Evolutionary conservation across 768 basidiomycete genomes (phyloP), one percentile per base, ranked within the genome.

Genomic region (Tephrocybe sp.): DNA sequence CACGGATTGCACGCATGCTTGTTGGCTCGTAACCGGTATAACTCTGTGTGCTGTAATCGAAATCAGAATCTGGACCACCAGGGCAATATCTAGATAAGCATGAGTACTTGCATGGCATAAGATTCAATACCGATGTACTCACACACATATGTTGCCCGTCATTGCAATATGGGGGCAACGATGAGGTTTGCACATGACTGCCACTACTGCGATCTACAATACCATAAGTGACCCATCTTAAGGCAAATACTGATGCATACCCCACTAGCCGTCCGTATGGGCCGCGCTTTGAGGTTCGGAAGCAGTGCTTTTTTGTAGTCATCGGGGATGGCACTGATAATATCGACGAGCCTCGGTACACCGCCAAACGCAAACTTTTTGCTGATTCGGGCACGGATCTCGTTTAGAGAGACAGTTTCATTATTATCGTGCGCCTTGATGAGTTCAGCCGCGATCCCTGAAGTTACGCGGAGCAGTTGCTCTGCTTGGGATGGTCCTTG

Each of bases 121-220:
- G 35, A 32, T 7, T 16, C 6, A 26, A 27, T 28, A 21, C 13
- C 12, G 13, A 34, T n/a, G 4, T 5, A 72, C 88, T 56, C 68
- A 96, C 87, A 99, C 97, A 71, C 97, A 99, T 49, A 99, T 98
- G 61, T 99, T 99, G 24, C 97, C 97, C 0, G 97, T 99, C 92
- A 99, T 97, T 7, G 97, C 97, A 48, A 99, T 98, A 71, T 99
- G 97, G 4, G 97, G 97, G 75, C 97, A 99, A 46, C 97, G 83
- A 75, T 99, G 97, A 1, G 97, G 97, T 64, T 98, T 99, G 75
- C 94, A 96, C 97, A 99, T 99, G n/a, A 99, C 96, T 8, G 97
- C 97, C 12, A 99, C 97, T 19, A 98, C 96, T 13, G 96, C 97
- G 51, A 98, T 95, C 93, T 96, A 51, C 3, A 37, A 41, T 43